Conservation (phyloP, 2,329 filamentous ascomycete genomes). For the Stenocarpella maydis region DNA sequence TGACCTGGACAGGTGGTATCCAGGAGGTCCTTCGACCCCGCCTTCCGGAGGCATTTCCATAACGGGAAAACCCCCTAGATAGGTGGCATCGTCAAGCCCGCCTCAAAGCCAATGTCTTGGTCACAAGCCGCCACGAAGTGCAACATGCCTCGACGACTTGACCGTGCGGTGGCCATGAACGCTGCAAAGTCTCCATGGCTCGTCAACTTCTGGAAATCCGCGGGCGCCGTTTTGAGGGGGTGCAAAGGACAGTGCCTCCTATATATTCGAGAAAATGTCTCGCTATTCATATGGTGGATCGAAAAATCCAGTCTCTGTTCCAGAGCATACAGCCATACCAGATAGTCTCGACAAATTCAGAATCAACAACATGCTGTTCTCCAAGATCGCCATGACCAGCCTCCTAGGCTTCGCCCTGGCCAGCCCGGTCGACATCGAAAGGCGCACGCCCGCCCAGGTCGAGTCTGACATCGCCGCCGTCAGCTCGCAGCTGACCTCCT, state of each 20-base stretch:
- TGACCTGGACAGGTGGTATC: constrained; percentile 6
- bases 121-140: constrained; percentile 7
- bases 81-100: constrained; percentile 9
- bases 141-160: constrained; percentile 8
- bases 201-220: not conserved
- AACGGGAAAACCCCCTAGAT: constrained; percentile 5
- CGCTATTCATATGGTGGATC: not conserved
- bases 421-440: constrained; percentile 19
- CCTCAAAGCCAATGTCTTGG: constrained; percentile 16
- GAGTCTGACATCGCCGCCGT: constrained; percentile 26
- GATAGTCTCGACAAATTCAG: not conserved
- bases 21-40: not conserved
- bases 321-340: not conserved
- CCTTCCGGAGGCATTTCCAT: constrained; percentile 16
- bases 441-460: constrained; percentile 21
- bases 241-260: not conserved
- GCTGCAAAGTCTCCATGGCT: not conserved
- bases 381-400: constrained; percentile 24
- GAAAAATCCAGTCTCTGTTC: not conserved
- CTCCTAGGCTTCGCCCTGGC: constrained; percentile 28
- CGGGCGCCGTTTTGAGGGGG: not conserved
- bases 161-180: constrained; percentile 4
- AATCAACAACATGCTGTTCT: constrained; percentile 26
- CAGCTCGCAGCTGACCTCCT: constrained; percentile 28
- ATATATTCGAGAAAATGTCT: not conserved